Conservation (phyloP, 768 basidiomycete species). For the Lyophyllum decastes region DNA sequence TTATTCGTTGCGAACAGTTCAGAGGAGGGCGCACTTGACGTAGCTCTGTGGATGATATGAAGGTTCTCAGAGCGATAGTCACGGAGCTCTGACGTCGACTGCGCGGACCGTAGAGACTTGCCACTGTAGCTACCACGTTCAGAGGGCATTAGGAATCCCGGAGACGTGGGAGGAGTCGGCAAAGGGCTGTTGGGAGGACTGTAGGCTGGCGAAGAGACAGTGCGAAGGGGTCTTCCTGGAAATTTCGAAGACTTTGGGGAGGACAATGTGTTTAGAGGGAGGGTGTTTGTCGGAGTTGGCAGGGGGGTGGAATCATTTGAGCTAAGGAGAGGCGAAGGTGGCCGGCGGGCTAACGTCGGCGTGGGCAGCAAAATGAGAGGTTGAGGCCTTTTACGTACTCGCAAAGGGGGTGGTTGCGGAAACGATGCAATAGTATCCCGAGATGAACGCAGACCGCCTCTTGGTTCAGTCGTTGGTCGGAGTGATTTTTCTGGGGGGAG, state of each 20-base stretch:
- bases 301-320: slow-evolving; percentile 44
- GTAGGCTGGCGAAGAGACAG: slow-evolving; percentile 30
- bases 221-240: slow-evolving; percentile 23
- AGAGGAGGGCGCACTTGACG: slow-evolving; percentile 21
- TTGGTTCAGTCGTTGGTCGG: slow-evolving; percentile 12
- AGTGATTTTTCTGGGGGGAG: slow-evolving; percentile 6
- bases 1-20: not conserved
- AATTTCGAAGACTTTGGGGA: slow-evolving; percentile 14
- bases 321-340: slow-evolving; percentile 32
- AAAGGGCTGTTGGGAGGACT: slow-evolving; percentile 39
- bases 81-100: slow-evolving; percentile 23
- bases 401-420: slow-evolving; percentile 39
- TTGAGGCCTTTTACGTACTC: slow-evolving; percentile 36
- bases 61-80: not conserved
- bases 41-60: slow-evolving; percentile 20
- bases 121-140: not conserved
- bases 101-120: slow-evolving; percentile 19
- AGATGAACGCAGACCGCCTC: not conserved
- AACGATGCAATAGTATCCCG: slow-evolving; percentile 33
- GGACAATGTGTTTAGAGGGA: slow-evolving; percentile 12
- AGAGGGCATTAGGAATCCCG: slow-evolving; percentile 11
- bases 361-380: slow-evolving; percentile 38
- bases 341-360: slow-evolving; percentile 27
- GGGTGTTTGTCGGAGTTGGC: slow-evolving; percentile 41
- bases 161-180: slow-evolving; percentile 30